Base-by-base conservation (phyloP, 768 basidiomycete genomes). In the Naganishia antarctica region DNA sequence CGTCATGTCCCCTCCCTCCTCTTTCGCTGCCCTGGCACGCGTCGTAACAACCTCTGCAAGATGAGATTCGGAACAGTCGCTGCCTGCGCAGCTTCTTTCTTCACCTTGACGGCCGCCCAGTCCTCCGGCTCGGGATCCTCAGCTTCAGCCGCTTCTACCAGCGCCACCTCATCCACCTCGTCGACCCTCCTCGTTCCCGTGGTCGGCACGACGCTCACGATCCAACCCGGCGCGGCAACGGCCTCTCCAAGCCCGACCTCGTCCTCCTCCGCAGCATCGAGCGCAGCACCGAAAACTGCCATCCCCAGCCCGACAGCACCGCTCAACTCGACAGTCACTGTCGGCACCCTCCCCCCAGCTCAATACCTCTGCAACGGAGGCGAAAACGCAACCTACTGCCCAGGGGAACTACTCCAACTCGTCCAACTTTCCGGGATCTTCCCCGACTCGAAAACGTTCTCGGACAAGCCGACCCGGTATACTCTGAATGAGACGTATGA, bases 381-480 rank as follows among this genome's bases (percentile, higher is more conserved):
- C 1, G 32, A 31, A 2, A 72, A 73, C 59, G 71, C 70, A 11
- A 66, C 71, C 1, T 77, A 71, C 67, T 76, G 76, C 64, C 71
- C 76, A 0, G 32, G 74, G 70, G 49, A 71, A 66, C 68, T 78
- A 9, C 80, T 96, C 26, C 91, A 94, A 83, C 87, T 89, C 0
- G 85, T 93, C 66, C 87, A 91, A 74, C 70, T 94, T 66, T 90
- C 91, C 0, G 74, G 82, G 44, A 78, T 88, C 28, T 96, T 82
- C 73, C 74, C 82, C 0, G 92, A 96, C 76, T 85, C 86, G 48
- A 94, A 96, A 79, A 92, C 89, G 0, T 86, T 94, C 74, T 88
- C 88, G 8, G 92, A 94, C 81, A 76, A 74, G 57, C 66, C 62
- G n/a, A 65, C 63, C 11, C 11, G 12, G 18, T 47, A 50, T 31